phyloP scores from a whole-genome alignment of 192 early-diverging fungal species.

The Obelidium mucronatum region DNA sequence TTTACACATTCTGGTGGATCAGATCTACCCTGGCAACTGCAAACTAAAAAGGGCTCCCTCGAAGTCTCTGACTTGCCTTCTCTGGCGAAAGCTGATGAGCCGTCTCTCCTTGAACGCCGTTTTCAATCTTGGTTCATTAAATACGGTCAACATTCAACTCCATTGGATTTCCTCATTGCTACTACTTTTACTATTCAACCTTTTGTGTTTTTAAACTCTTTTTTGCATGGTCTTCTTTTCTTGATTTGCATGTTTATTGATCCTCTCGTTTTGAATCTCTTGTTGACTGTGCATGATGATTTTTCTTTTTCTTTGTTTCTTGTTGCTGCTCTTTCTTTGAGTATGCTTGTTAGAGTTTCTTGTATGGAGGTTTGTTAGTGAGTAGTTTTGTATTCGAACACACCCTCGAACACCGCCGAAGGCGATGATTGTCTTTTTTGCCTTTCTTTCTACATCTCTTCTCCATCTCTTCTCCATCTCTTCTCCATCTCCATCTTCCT shows the following conservation, averaged over 20 bases:
- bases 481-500: too few relatives aligned
- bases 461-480: too few relatives aligned
- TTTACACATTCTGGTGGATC: constrained; percentile 30
- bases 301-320: constrained; percentile 1
- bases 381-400: too few relatives aligned
- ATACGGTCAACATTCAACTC: not conserved
- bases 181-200: constrained; percentile 13
- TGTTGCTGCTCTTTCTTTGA: not conserved
- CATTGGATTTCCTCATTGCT: not conserved
- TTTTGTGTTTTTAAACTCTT: constrained; percentile 12
- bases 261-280: constrained; percentile 18
- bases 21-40: constrained; percentile 20
- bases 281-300: not conserved
- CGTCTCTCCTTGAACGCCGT: not conserved
- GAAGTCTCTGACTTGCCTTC: not conserved
- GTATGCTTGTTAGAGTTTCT: constrained; percentile 27
- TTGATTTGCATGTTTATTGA: constrained; percentile 27
- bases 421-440: not conserved
- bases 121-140: not conserved
- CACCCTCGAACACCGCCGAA: not conserved
- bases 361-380: constrained; percentile 34
- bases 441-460: too few relatives aligned
- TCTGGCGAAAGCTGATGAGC: constrained; percentile 5
- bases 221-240: constrained; percentile 19
- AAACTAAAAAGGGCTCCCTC: not conserved